These are phyloP conservation scores for Talaromyces sp. DNA, from an alignment of 2,329 filamentous ascomycete genomes.

Conservation along the genomic window DNA sequence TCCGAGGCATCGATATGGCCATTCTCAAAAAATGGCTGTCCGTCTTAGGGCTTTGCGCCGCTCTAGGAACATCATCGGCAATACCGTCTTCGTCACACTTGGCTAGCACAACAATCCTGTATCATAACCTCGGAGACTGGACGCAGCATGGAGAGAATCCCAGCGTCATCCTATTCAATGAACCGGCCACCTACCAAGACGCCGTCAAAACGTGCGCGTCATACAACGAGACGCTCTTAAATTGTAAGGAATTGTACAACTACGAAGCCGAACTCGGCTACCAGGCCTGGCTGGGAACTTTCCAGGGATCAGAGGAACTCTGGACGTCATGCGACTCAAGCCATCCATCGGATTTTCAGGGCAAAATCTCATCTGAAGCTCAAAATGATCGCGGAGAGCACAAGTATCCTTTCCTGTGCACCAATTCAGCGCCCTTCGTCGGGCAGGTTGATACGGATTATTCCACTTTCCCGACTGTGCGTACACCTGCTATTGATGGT, in stretches of 20 bases:
- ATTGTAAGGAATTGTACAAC: constrained; percentile 1
- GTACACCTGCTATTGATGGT: constrained; percentile 1
- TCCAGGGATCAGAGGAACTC: background rate
- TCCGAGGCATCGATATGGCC: background rate
- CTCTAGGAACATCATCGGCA: background rate
- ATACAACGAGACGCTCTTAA: constrained; percentile 12
- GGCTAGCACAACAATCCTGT: constrained; percentile 11
- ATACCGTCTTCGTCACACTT: background rate
- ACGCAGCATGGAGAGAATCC: constrained; percentile 5
- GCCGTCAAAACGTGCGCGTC: constrained; percentile 11
- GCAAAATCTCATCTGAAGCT: background rate
- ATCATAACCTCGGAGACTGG: constrained; percentile 15
- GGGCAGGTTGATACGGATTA: constrained; percentile 13
- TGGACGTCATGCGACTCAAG: constrained; percentile 13
- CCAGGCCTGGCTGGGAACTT: constrained; percentile 5
- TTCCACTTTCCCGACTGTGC: constrained; percentile 12
- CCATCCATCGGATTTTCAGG: constrained; percentile 3
- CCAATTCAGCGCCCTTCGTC: constrained; percentile 13
- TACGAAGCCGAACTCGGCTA: constrained; percentile 9
- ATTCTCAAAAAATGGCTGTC: background rate
- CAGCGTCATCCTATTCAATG: constrained; percentile 12
- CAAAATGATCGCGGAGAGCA: background rate
- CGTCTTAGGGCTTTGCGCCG: constrained; percentile 6
- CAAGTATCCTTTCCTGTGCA: constrained; percentile 11
- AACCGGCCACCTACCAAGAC: constrained; percentile 2